Evolutionary conservation across 2,329 filamentous ascomycete species (phyloP).

Genomic region (Scortechinia acanthostroma): DNA sequence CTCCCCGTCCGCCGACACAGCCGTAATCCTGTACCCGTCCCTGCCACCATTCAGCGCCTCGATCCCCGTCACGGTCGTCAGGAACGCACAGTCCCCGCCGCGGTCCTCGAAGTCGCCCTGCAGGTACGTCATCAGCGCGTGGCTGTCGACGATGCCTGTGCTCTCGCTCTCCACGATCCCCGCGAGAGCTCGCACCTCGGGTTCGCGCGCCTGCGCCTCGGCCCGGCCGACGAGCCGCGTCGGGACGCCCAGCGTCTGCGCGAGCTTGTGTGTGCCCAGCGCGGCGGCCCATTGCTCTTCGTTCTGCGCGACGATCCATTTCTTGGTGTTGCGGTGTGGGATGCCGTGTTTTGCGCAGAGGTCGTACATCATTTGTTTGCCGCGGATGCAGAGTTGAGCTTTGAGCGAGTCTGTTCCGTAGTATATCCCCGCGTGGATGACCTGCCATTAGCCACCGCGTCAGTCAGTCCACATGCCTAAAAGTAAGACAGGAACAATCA

Average conservation of each 20-base stretch:
- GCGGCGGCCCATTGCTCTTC: slow-evolving; percentile 41
- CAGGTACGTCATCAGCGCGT: slow-evolving; percentile 53
- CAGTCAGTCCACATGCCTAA: background rate
- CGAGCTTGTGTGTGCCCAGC: slow-evolving; percentile 14
- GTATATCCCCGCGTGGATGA: slow-evolving; percentile 64
- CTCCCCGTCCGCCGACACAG: slow-evolving; percentile 10
- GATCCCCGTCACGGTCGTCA: slow-evolving; percentile 40
- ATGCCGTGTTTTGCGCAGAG: slow-evolving; percentile 46
- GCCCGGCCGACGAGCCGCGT: slow-evolving; percentile 42
- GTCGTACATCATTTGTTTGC: slow-evolving; percentile 53
- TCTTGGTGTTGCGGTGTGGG: slow-evolving; percentile 41
- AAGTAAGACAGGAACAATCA: background rate
- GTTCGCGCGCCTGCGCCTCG: slow-evolving; percentile 46
- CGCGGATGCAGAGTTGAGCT: slow-evolving; percentile 52
- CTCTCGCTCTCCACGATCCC: slow-evolving; percentile 53
- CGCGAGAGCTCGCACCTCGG: slow-evolving; percentile 47
- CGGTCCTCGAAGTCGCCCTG: slow-evolving; percentile 48
- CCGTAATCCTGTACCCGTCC: slow-evolving; percentile 42
- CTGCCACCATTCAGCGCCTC: slow-evolving; percentile 18
- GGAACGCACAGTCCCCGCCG: slow-evolving; percentile 49
- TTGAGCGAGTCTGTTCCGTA: slow-evolving; percentile 54
- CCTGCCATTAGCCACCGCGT: slow-evolving; percentile 12
- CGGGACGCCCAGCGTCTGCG: slow-evolving; percentile 35
- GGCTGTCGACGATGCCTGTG: slow-evolving; percentile 60
- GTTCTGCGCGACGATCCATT: slow-evolving; percentile 59